Conservation (phyloP, 139 green algal genomes). For the Eudorina sp. region DNA sequence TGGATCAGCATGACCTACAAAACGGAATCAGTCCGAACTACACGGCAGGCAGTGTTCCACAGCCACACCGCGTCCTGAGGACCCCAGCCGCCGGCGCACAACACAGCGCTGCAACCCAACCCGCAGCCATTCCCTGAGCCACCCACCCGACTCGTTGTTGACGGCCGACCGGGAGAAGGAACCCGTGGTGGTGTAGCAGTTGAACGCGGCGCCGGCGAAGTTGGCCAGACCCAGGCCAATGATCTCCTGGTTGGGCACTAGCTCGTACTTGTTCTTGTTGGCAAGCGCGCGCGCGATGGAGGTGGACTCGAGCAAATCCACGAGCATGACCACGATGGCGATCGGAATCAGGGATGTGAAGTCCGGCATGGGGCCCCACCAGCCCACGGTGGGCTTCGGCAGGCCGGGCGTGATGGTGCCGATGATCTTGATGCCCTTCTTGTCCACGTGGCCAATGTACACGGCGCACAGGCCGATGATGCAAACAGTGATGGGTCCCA, state of each 20-base stretch:
- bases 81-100: no score
- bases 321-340: slow-evolving; percentile 66
- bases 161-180: slow-evolving; percentile 78
- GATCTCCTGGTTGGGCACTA: slow-evolving; percentile 90
- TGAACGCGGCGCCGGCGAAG: slow-evolving; percentile 86
- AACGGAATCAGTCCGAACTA: no score
- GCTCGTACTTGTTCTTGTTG: slow-evolving; percentile 85
- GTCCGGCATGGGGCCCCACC: slow-evolving; percentile 61
- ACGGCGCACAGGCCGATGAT: slow-evolving; percentile 61
- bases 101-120: no score
- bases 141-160: slow-evolving; percentile 62
- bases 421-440: slow-evolving; percentile 59
- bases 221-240: slow-evolving; percentile 90
- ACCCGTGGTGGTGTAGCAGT: slow-evolving; percentile 87
- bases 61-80: no score
- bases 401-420: slow-evolving; percentile 61
- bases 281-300: slow-evolving; percentile 90
- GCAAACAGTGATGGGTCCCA: slow-evolving; percentile 65
- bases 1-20: no score
- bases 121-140: no score
- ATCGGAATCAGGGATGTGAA: slow-evolving; percentile 50
- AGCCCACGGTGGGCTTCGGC: slow-evolving; percentile 48
- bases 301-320: slow-evolving; percentile 89
- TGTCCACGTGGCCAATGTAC: slow-evolving; percentile 54
- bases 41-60: no score